Conservation (phyloP, 352 stramenopile species). For the Pythium brassicae region DNA sequence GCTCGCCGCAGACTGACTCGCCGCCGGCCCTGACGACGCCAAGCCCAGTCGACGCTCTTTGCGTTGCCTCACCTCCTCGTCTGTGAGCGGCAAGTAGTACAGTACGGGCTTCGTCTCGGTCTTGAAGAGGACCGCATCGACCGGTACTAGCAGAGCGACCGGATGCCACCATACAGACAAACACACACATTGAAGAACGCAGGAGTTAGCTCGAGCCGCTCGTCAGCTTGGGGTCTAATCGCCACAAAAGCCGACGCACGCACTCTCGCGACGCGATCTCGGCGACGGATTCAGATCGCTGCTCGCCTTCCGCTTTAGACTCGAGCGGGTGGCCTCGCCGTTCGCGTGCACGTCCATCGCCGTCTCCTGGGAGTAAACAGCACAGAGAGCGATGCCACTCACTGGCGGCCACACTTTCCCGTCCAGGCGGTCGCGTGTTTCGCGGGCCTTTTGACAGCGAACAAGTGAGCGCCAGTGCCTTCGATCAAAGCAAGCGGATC, state of each 20-base stretch:
- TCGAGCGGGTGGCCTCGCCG: conserved; percentile 15
- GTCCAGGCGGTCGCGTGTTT: conserved; percentile 40
- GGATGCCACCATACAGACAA: not conserved
- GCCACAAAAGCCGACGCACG: not conserved
- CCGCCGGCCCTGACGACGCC: not conserved
- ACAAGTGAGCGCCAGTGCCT: not conserved
- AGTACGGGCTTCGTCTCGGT: conserved; percentile 73
- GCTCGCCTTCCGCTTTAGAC: conserved; percentile 22
- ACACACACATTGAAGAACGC: no score
- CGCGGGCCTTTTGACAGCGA: conserved; percentile 29
- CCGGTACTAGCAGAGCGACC: conserved; percentile 25
- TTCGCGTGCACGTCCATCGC: conserved; percentile 46
- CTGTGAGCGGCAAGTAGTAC: conserved; percentile 74
- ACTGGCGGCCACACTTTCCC: conserved; percentile 63
- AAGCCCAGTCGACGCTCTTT: conserved; percentile 14
- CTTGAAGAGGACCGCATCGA: conserved; percentile 77
- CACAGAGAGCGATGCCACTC: conserved; percentile 41
- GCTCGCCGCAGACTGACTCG: not conserved
- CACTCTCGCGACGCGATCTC: not conserved
- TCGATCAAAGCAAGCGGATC: no score
- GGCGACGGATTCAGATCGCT: conserved; percentile 9
- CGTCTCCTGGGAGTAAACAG: conserved; percentile 30
- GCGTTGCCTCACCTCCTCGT: conserved; percentile 58
- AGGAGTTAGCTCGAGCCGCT: not conserved
- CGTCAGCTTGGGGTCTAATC: not conserved